phyloP scores from a whole-genome alignment of 192 early-diverging fungal species.

The Linnemannia schmuckeri region DNA sequence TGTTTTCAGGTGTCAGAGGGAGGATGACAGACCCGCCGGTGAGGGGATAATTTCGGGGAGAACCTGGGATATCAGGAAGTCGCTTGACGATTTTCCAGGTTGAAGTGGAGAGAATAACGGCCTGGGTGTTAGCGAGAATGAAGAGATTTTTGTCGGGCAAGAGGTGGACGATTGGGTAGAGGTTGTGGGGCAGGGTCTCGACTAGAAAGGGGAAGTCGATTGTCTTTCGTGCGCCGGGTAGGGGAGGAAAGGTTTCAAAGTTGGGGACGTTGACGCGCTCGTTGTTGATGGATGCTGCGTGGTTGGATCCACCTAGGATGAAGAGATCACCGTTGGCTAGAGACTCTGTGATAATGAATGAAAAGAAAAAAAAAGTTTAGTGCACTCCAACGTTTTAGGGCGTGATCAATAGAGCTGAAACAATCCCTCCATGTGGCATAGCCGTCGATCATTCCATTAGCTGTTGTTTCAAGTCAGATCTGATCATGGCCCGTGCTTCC shows the following conservation, averaged over 20 bases:
- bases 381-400: neutral
- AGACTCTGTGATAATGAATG: constrained; percentile 16
- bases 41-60: constrained; percentile 64
- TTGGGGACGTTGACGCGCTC: constrained; percentile 63
- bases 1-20: constrained; percentile 46
- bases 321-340: constrained; percentile 60
- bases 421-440: too few species aligned
- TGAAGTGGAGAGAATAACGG: constrained; percentile 61
- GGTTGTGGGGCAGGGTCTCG: constrained; percentile 57
- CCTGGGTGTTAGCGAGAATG: constrained; percentile 61
- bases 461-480: neutral
- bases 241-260: constrained; percentile 56
- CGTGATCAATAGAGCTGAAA: too few species aligned
- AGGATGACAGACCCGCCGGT: constrained; percentile 62
- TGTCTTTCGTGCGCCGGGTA: constrained; percentile 45
- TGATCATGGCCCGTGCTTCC: neutral
- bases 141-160: constrained; percentile 65
- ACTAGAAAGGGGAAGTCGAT: constrained; percentile 55
- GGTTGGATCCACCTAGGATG: constrained; percentile 70
- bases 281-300: constrained; percentile 57
- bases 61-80: constrained; percentile 63
- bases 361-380: neutral
- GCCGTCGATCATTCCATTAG: too few species aligned
- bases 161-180: constrained; percentile 64
- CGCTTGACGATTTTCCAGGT: constrained; percentile 56